Conservation (phyloP, 371 early-diverging fungal species). For the Lichtheimia hyalospora region DNA sequence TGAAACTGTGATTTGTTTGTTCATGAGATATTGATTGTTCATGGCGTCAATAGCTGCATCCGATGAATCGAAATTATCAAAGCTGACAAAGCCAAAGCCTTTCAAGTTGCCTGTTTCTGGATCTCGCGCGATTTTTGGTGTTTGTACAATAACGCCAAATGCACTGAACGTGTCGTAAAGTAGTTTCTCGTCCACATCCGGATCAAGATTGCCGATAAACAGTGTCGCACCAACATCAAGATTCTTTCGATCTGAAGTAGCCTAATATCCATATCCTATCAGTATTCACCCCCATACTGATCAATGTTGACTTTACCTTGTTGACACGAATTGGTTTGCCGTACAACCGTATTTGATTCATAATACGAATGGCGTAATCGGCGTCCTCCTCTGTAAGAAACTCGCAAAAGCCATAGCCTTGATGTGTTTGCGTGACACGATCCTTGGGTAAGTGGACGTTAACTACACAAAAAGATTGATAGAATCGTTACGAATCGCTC, state of each 20-base stretch:
- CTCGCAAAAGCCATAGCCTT: conserved; percentile 97
- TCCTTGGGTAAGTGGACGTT: conserved; percentile 97
- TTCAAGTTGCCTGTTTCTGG: conserved; percentile 84
- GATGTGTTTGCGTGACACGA: conserved; percentile 92
- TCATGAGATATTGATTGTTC: conserved; percentile 95
- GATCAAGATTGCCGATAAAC: conserved; percentile 95
- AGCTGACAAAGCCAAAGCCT: conserved; percentile 95
- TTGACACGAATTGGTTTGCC: conserved; percentile 97
- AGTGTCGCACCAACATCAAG: conserved; percentile 96
- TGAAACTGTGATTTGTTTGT: conserved; percentile 86
- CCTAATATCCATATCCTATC: conserved; percentile 31
- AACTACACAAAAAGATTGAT: conserved; percentile 46
- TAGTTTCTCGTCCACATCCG: conserved; percentile 91
- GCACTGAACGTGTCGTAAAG: conserved; percentile 96
- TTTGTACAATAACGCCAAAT: conserved; percentile 88
- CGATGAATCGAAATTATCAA: conserved; percentile 92
- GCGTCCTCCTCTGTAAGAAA: conserved; percentile 94
- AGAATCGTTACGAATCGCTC: conserved; percentile 2
- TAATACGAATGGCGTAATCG: conserved; percentile 94
- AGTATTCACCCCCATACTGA: too few species aligned
- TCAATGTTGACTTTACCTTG: conserved; percentile 55
- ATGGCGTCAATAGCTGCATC: conserved; percentile 97
- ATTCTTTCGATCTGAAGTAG: conserved; percentile 86
- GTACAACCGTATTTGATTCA: conserved; percentile 94
- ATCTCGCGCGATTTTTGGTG: conserved; percentile 91